phyloP scores from a whole-genome alignment of 2,329 filamentous ascomycete genomes.

The Colletotrichum sojae region DNA sequence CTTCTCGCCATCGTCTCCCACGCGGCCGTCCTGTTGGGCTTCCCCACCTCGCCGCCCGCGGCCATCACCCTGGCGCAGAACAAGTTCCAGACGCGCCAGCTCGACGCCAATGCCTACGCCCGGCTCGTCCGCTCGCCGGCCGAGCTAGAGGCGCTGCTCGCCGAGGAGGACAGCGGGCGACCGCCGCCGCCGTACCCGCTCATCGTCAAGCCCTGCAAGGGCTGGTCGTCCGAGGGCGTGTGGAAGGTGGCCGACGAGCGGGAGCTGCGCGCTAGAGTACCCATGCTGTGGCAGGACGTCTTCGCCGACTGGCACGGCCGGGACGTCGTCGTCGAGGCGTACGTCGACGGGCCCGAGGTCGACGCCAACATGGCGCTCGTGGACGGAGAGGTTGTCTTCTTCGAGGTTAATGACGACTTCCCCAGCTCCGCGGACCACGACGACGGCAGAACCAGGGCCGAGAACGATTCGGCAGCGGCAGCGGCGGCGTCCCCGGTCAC shows the following conservation, averaged over 20 bases:
- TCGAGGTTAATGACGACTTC: constrained; percentile 55
- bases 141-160: constrained; percentile 41
- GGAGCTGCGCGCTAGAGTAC: constrained; percentile 47
- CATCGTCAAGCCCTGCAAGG: constrained; percentile 54
- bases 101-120: constrained; percentile 39
- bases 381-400: constrained; percentile 56
- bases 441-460: too few relatives aligned
- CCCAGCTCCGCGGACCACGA: constrained; percentile 44
- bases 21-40: constrained; percentile 48
- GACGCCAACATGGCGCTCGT: constrained; percentile 57
- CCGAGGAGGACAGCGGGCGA: constrained; percentile 1
- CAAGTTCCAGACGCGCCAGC: constrained; percentile 48
- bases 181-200: constrained; percentile 45
- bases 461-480: neutral
- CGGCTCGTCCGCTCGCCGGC: constrained; percentile 39
- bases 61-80: constrained; percentile 48
- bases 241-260: constrained; percentile 46
- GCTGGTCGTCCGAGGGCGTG: constrained; percentile 51
- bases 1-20: constrained; percentile 47
- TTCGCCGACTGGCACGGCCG: constrained; percentile 41
- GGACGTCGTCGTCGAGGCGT: constrained; percentile 55
- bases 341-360: constrained; percentile 57
- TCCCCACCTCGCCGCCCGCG: constrained; percentile 48
- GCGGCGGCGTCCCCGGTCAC: neutral
- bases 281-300: constrained; percentile 40